Evolutionary conservation across 805 yeast species (phyloP), one percentile per base, ranked within the genome.

Genomic region (Sugiyamaella boreocaroliniensis): DNA sequence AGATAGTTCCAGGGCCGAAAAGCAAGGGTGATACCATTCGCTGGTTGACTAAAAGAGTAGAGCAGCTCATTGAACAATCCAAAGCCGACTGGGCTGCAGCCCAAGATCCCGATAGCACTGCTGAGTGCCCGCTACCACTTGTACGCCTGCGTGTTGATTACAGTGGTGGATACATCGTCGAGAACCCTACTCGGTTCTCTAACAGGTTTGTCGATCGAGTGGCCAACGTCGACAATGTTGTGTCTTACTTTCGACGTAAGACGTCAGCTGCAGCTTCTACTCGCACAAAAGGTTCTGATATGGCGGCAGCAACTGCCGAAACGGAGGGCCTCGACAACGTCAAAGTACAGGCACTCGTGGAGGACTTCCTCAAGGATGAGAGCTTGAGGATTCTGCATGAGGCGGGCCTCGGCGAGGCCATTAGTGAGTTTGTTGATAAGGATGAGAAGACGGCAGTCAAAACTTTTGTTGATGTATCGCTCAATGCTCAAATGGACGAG

Each of bases 131-230:
- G 0, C 69, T 90, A 18, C 99, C 99, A 0, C 71, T 93, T 47
- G 73, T 93, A 4, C 71, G 99, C 46, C 67, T 93, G 15, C 73
- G 89, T 37, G 96, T 90, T 0, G 97, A 93, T 59, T 92, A 92
- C 61, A 75, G 87, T 19, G 96, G 95, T 1, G 96, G 90, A 4
- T 92, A 79, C 62, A 96, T 89, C 59, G 89, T 93, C 15, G 98
- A 90, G 62, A 92, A 90, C 63, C 86, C 96, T 0, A 74, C 95
- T 49, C 71, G 97, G 57, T 88, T 93, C 57, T 88, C 97, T 14
- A 89, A 90, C 63, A 73, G 88, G 61, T 93, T 92, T 73, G 95
- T 86, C 5, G 97, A 96, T 0, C 76, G 75, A 56, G 93, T 92
- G 1, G 99, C 98, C 3, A 93, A 93, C 66, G 81, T 83, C n/a